Evolutionary conservation across 225 moss, liverwort and hornwort species (phyloP).

Genomic region (Sphagnum tenellum): DNA sequence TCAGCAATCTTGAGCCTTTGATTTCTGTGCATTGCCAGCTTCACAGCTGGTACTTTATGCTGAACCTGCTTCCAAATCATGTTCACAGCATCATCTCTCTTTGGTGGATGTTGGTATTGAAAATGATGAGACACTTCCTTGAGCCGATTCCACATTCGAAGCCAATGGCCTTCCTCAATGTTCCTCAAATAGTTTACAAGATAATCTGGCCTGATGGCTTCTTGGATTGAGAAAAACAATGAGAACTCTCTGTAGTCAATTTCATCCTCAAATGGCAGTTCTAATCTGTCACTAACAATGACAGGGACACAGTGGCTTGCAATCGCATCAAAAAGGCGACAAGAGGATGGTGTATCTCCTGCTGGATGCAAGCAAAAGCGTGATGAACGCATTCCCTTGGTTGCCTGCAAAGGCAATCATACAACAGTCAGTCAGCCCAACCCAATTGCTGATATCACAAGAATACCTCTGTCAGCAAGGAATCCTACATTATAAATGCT

Average conservation of each 20-base stretch:
- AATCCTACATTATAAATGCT: no score
- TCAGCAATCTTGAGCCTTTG: constrained; percentile 54
- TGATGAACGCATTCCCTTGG: constrained; percentile 59
- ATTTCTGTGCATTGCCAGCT: constrained; percentile 41
- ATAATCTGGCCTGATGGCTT: constrained; percentile 44
- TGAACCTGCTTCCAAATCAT: constrained; percentile 77
- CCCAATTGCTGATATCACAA: no score
- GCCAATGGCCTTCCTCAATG: constrained; percentile 34
- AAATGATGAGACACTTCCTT: constrained; percentile 56
- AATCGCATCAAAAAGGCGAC: constrained; percentile 77
- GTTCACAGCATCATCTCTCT: constrained; percentile 63
- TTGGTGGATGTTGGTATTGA: constrained; percentile 60
- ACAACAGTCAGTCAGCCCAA: no score
- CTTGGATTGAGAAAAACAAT: constrained; percentile 52
- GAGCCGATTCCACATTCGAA: constrained; percentile 45
- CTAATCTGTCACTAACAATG: constrained; percentile 74
- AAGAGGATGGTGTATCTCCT: constrained; percentile 87
- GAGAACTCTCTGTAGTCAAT: constrained; percentile 67
- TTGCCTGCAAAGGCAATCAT: constrained; percentile 32
- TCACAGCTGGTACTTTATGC: constrained; percentile 49
- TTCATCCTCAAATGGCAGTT: constrained; percentile 80
- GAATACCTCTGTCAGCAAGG: no score
- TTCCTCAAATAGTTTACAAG: constrained; percentile 37
- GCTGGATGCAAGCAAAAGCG: constrained; percentile 76
- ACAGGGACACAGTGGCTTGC: constrained; percentile 87